phyloP scores from a whole-genome alignment of 257 asterid genomes.

The Forsythia suspensa region DNA sequence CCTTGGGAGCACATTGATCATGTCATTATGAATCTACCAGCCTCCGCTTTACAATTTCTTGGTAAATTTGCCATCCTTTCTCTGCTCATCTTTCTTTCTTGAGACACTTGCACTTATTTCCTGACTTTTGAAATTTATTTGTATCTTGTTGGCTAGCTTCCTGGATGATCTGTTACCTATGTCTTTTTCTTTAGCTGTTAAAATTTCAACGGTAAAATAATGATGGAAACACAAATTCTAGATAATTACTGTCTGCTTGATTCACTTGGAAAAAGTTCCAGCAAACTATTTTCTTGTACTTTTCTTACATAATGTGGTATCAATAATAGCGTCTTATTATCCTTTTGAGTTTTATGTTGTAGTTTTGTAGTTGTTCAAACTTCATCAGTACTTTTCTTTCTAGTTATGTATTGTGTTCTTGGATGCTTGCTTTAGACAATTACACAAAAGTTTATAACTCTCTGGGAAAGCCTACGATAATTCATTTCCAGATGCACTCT shows the following conservation, averaged over 20 bases:
- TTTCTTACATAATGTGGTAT: not conserved
- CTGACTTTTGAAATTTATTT: not conserved
- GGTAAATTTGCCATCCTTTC: slow-evolving; percentile 44
- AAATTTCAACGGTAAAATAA: not conserved
- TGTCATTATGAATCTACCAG: slow-evolving; percentile 92
- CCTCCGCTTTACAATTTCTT: slow-evolving; percentile 84
- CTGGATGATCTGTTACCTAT: not conserved
- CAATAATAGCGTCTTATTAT: not conserved
- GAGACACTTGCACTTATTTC: not conserved
- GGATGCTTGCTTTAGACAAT: not conserved
- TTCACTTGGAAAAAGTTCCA: not conserved
- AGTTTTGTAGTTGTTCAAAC: not conserved
- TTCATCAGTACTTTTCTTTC: not conserved
- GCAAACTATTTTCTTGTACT: not conserved
- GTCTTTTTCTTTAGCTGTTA: not conserved
- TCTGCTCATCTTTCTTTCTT: not conserved
- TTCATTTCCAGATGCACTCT: not conserved
- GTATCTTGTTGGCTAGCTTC: not conserved
- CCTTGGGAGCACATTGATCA: slow-evolving; percentile 97
- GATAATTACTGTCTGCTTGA: not conserved
- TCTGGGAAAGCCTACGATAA: not conserved
- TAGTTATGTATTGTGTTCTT: not conserved
- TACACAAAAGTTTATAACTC: not conserved
- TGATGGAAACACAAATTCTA: not conserved
- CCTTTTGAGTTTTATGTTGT: not conserved